A percentile compares a stretch with the other conserved stretches of the same genome.
Evolutionary conservation across 495 filamentous ascomycete species (phyloP).

Genomic region (Lichina pygmaea): DNA sequence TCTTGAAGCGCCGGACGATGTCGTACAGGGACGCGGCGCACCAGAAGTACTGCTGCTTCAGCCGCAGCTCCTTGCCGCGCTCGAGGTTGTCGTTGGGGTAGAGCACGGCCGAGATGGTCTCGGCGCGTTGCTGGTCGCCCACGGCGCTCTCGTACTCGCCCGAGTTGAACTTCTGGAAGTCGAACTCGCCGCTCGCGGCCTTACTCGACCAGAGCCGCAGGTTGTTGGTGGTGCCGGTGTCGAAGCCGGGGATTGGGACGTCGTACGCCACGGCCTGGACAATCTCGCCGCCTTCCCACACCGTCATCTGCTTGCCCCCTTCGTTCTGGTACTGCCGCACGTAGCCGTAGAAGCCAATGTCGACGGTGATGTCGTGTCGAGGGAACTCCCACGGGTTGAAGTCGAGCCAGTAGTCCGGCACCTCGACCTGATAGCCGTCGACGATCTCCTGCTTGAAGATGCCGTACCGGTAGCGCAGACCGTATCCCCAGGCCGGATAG

Average conservation of each 20-base stretch:
- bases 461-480: slow-evolving; percentile 79
- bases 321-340: slow-evolving; percentile 51
- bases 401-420: slow-evolving; percentile 97
- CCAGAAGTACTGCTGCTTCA: slow-evolving; percentile 99
- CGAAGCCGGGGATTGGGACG: slow-evolving; percentile 79
- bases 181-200: slow-evolving; percentile 87
- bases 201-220: slow-evolving; percentile 91
- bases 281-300: slow-evolving; percentile 82
- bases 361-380: slow-evolving; percentile 76
- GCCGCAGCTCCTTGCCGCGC: slow-evolving; percentile 79
- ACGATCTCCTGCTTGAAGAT: slow-evolving; percentile 99
- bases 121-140: slow-evolving; percentile 78
- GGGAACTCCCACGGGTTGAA: slow-evolving; percentile 99
- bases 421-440: slow-evolving; percentile 88
- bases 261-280: slow-evolving; percentile 89
- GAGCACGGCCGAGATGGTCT: slow-evolving; percentile 91
- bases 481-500: slow-evolving; percentile 93
- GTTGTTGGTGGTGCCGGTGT: slow-evolving; percentile 82
- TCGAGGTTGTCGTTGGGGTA: slow-evolving; percentile 97
- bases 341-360: slow-evolving; percentile 84
- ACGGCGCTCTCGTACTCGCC: slow-evolving; percentile 96
- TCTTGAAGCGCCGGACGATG: slow-evolving; percentile 94
- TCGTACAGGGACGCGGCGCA: slow-evolving; percentile 88
- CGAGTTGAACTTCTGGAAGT: slow-evolving; percentile 98
- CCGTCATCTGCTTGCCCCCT: slow-evolving; percentile 37